Evolutionary conservation across 2,329 filamentous ascomycete species (phyloP).

Genomic region (Pseudopyricularia javanii): DNA sequence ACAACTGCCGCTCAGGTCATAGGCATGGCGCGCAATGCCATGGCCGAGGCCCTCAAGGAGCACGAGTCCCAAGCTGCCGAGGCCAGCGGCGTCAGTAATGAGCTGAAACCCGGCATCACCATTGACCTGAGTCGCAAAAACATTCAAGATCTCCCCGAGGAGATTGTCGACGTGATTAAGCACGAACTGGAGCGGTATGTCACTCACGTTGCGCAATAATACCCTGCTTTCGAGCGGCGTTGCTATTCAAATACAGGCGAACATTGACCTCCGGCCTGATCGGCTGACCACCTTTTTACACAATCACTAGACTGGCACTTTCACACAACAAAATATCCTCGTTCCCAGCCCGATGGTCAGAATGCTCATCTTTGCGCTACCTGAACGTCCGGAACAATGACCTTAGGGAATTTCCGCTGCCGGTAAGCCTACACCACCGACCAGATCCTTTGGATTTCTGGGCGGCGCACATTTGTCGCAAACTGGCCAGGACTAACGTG

Average conservation of each 20-base stretch:
- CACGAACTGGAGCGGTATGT: constrained; percentile 59
- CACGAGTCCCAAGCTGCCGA: constrained; percentile 52
- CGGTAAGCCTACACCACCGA: constrained; percentile 25
- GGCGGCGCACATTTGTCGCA: background rate
- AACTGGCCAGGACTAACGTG: constrained; percentile 4
- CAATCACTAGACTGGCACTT: constrained; percentile 50
- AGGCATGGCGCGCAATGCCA: constrained; percentile 51
- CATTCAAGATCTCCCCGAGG: constrained; percentile 59
- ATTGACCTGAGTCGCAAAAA: constrained; percentile 67
- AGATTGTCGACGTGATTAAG: constrained; percentile 64
- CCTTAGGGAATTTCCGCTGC: constrained; percentile 49
- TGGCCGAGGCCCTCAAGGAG: constrained; percentile 54
- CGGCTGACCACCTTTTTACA: constrained; percentile 9
- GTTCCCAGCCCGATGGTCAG: constrained; percentile 59
- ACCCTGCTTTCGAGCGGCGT: background rate
- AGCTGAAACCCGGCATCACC: constrained; percentile 59
- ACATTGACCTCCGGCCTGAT: background rate
- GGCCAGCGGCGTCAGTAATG: constrained; percentile 44
- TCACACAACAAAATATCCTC: constrained; percentile 66
- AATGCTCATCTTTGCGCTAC: constrained; percentile 68
- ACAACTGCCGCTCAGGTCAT: constrained; percentile 54
- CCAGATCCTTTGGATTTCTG: too few relatives aligned
- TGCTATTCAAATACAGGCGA: background rate
- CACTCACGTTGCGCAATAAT: background rate
- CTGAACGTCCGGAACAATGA: constrained; percentile 70